Evolutionary conservation across 108 stramenopile species (phyloP).

Genomic region (Skeletonema grethae): DNA sequence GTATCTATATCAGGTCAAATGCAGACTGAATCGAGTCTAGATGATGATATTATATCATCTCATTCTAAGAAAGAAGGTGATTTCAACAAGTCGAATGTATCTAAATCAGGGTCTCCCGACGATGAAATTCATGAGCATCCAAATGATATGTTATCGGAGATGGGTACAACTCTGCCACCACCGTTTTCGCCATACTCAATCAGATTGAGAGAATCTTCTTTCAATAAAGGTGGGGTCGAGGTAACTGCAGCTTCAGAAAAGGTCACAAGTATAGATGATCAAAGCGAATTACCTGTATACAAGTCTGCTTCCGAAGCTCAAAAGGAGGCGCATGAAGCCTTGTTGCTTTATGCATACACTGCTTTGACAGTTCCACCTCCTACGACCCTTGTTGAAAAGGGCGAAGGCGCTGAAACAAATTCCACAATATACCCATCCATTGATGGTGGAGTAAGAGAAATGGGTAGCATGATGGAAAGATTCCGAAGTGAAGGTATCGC

Average conservation of each 20-base stretch:
- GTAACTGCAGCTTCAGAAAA: not conserved
- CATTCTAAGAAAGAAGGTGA: not conserved
- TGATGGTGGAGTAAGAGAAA: conserved; percentile 28
- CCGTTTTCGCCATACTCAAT: not conserved
- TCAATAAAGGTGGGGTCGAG: not conserved
- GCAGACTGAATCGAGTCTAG: not conserved
- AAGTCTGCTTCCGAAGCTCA: conserved; percentile 18
- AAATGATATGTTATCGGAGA: not conserved
- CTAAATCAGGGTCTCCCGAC: not conserved
- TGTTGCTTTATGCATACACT: conserved; percentile 42
- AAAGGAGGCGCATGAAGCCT: conserved; percentile 33
- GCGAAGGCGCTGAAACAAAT: not conserved
- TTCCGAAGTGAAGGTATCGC: conserved; percentile 61
- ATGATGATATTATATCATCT: not conserved
- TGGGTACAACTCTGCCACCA: not conserved
- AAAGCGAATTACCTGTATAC: not conserved
- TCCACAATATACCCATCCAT: conserved; percentile 14
- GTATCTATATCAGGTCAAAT: not conserved
- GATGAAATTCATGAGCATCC: not conserved
- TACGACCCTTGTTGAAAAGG: conserved; percentile 34
- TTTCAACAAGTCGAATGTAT: not conserved
- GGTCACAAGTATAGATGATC: not conserved
- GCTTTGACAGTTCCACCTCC: conserved; percentile 37
- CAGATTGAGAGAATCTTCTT: not conserved
- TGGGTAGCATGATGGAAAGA: conserved; percentile 58